Evolutionary conservation across 2,329 filamentous ascomycete species (phyloP).

Genomic region (Cercospora nicotianae): DNA sequence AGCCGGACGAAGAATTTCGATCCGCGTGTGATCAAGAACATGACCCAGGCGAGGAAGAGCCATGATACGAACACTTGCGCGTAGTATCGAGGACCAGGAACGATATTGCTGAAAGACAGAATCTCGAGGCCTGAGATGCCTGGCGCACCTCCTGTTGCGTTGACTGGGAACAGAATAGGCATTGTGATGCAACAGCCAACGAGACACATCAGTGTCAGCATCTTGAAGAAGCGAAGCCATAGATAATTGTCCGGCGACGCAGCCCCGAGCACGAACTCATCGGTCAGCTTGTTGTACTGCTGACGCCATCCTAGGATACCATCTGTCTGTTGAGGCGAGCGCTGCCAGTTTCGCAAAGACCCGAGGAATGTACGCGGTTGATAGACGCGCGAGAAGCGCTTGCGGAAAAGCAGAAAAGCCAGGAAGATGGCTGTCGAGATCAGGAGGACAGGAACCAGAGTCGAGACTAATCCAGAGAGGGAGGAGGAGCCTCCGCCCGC

Average conservation of each 20-base stretch:
- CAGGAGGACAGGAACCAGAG: constrained; percentile 50
- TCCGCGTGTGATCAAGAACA: constrained; percentile 49
- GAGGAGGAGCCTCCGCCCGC: constrained; percentile 41
- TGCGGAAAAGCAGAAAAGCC: constrained; percentile 50
- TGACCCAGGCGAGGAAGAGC: constrained; percentile 45
- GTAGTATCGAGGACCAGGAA: constrained; percentile 43
- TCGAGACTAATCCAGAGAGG: constrained; percentile 50
- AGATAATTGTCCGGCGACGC: constrained; percentile 51
- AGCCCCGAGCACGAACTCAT: constrained; percentile 48
- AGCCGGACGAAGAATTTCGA: constrained; percentile 48
- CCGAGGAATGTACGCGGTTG: constrained; percentile 33
- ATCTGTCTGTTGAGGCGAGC: constrained; percentile 47
- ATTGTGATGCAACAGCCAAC: constrained; percentile 49
- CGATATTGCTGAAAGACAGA: constrained; percentile 42
- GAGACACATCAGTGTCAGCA: constrained; percentile 44
- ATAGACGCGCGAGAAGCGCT: constrained; percentile 45
- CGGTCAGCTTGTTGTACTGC: constrained; percentile 29
- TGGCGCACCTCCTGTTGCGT: constrained; percentile 39
- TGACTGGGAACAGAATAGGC: constrained; percentile 50
- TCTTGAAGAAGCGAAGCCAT: constrained; percentile 50
- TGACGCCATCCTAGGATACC: constrained; percentile 56
- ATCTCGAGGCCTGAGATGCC: constrained; percentile 31
- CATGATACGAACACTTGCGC: constrained; percentile 44
- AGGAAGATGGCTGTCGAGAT: constrained; percentile 47
- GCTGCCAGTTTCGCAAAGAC: constrained; percentile 42